A percentile compares a stretch with the other conserved stretches of the same genome.
phyloP scores from a whole-genome alignment of 345 rosid species.

The Rhodamnia rubescens region DNA sequence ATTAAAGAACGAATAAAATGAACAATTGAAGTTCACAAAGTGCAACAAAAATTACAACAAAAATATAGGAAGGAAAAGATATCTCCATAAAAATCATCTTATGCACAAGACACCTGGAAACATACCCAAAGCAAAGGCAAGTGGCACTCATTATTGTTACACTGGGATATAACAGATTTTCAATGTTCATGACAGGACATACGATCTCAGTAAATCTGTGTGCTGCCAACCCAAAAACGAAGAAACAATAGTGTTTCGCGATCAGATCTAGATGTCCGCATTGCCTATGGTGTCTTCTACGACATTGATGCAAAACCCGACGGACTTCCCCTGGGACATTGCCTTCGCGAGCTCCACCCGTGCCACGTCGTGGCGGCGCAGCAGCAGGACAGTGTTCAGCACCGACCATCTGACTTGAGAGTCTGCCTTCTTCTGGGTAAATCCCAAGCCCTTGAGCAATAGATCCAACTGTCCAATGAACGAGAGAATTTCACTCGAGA shows the following conservation, averaged over 20 bases:
- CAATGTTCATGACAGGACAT: neutral
- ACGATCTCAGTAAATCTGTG: neutral
- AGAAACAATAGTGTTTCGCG: neutral
- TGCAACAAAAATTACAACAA: too few relatives aligned
- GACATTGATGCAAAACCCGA: slow-evolving; percentile 54
- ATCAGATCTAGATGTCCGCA: slow-evolving; percentile 25
- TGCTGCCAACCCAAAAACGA: neutral
- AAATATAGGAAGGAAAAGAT: too few relatives aligned
- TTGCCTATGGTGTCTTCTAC: slow-evolving; percentile 45
- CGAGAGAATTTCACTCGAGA: neutral
- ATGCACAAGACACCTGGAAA: too few relatives aligned
- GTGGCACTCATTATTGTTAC: too few relatives aligned
- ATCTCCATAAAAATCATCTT: too few relatives aligned
- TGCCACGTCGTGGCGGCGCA: slow-evolving; percentile 66
- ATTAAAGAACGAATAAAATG: too few relatives aligned
- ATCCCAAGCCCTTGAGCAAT: slow-evolving; percentile 60
- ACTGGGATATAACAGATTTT: too few relatives aligned
- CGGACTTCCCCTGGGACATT: slow-evolving; percentile 55
- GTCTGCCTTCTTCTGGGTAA: slow-evolving; percentile 82
- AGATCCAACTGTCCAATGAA: slow-evolving; percentile 39
- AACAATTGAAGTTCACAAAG: too few relatives aligned
- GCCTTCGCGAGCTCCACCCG: slow-evolving; percentile 63
- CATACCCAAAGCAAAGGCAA: too few relatives aligned
- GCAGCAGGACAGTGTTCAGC: slow-evolving; percentile 50
- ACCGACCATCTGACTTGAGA: slow-evolving; percentile 90